Base-by-base conservation (phyloP, 2,329 filamentous ascomycete species). In the Microsporum canis region DNA sequence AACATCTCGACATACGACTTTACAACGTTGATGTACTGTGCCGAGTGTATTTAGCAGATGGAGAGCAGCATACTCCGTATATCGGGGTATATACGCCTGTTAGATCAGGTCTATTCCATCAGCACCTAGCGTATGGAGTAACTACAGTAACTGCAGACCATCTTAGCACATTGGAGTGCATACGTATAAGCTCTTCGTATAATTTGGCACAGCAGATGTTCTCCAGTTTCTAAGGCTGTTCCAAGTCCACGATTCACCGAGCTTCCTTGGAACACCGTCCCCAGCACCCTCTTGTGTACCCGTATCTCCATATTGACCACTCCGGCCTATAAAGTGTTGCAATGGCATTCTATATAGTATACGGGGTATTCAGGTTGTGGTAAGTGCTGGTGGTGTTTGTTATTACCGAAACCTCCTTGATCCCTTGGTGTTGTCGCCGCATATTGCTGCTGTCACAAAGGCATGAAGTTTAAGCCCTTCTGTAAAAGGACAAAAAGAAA, bases 161-260 rank as follows among this genome's bases (percentile, higher is more conserved):
- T 55, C 31, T 36, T 31, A 55, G 33, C 51, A 55, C 31, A 55
- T 31, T 31, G 29, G 51, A 36, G 6, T 55, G 33, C 33, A 55
- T 36, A 31, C 51, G 33, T 12, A 55, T 55, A 55, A 27, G 51
- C 51, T 55, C 51, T 38, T 55, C 51, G 51, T 55, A 55, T 55
- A 55, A 55, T 31, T 55, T 17, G 33, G 36, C 51, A 55, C 51
- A 31, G 51, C 51, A 55, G 31, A 36, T 55, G 23, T n/a, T 36
- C 31, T 36, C 33, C 51, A 55, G 34, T 34, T 36, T 36, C 12
- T 12, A 36, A 36, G 14, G 33, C 14, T 34, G n/a, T n/a, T 55
- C 23, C 29, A 36, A 55, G 14, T 3, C 49, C 29, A 33, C n/a
- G 33, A 38, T 7, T 55, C n/a, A 12, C 12, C 12, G 45, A 51